Percentiles rank a stretch among this genome's conserved stretches.
phyloP scores from a whole-genome alignment of 2,329 filamentous ascomycete genomes.

The Immersiporthe knoxdaviesiana region DNA sequence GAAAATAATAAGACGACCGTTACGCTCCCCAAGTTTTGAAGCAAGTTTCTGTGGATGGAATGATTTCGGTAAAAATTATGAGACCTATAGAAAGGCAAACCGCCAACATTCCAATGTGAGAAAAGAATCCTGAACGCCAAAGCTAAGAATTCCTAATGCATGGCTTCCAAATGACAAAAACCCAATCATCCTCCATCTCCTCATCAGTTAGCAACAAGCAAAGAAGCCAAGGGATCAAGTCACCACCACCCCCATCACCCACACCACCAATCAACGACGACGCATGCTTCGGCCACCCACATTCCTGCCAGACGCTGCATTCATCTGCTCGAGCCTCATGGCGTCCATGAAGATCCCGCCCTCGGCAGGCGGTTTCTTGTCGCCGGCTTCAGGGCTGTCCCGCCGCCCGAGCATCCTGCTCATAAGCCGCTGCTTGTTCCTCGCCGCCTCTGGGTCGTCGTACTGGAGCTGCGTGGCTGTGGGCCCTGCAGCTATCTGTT shows the following conservation, averaged over 20 bases:
- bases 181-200: background rate
- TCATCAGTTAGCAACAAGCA: background rate
- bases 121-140: background rate
- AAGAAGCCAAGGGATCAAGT: background rate
- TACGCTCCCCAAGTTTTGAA: too few species aligned
- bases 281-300: slow-evolving; percentile 1
- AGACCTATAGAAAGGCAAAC: background rate
- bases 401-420: slow-evolving; percentile 44
- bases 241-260: too few species aligned
- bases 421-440: slow-evolving; percentile 49
- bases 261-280: background rate
- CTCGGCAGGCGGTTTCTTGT: background rate
- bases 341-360: background rate
- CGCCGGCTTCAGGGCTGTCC: background rate
- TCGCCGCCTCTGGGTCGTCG: slow-evolving; percentile 52
- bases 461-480: slow-evolving; percentile 59
- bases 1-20: too few species aligned
- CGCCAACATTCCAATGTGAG: background rate
- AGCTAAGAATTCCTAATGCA: background rate
- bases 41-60: background rate
- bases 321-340: slow-evolving; percentile 2
- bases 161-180: background rate
- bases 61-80: background rate
- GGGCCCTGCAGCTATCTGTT: slow-evolving; percentile 35
- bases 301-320: background rate